A percentile compares a stretch with the other conserved stretches of the same genome.
phyloP scores from a whole-genome alignment of 352 stramenopile species.

The Globisporangium paroecandrum region DNA sequence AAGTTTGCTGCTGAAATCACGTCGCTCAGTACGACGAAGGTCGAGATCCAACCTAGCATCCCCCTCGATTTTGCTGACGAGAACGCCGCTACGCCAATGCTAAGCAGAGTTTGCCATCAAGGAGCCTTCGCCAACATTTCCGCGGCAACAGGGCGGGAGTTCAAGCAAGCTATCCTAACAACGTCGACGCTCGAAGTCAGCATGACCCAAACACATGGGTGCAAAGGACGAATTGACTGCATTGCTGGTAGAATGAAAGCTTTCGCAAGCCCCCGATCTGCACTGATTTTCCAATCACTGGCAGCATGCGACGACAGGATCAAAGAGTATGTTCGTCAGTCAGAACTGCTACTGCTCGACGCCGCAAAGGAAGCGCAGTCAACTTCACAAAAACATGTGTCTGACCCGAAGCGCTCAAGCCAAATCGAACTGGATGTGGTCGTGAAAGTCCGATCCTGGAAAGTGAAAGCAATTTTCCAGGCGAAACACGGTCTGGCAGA shows the following conservation, averaged over 20 bases:
- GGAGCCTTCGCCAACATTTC: background rate
- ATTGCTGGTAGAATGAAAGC: slow-evolving; percentile 4
- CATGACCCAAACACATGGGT: slow-evolving; percentile 6
- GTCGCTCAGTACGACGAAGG: background rate
- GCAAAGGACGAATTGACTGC: background rate
- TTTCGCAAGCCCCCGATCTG: slow-evolving; percentile 7
- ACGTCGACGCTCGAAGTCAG: slow-evolving; percentile 6
- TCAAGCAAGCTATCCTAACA: slow-evolving; percentile 11
- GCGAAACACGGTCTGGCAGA: slow-evolving; percentile 1
- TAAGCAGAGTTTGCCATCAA: background rate
- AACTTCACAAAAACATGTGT: background rate
- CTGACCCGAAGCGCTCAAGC: background rate
- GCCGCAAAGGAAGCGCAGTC: background rate
- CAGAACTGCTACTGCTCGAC: background rate
- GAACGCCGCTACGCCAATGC: background rate
- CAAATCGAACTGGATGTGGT: slow-evolving; percentile 9
- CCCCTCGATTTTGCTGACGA: slow-evolving; percentile 11
- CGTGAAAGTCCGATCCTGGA: slow-evolving; percentile 9
- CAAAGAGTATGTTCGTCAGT: background rate
- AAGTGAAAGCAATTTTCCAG: slow-evolving; percentile 5
- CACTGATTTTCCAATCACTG: slow-evolving; percentile 14
- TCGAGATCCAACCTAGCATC: background rate
- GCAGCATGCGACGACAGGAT: slow-evolving; percentile 3
- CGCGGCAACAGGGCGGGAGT: slow-evolving; percentile 3
- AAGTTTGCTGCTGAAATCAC: slow-evolving; percentile 5